Evolutionary conservation across 495 filamentous ascomycete genomes (phyloP), one percentile per base, ranked within the genome.

Genomic region (Gamarada debralockiae): DNA sequence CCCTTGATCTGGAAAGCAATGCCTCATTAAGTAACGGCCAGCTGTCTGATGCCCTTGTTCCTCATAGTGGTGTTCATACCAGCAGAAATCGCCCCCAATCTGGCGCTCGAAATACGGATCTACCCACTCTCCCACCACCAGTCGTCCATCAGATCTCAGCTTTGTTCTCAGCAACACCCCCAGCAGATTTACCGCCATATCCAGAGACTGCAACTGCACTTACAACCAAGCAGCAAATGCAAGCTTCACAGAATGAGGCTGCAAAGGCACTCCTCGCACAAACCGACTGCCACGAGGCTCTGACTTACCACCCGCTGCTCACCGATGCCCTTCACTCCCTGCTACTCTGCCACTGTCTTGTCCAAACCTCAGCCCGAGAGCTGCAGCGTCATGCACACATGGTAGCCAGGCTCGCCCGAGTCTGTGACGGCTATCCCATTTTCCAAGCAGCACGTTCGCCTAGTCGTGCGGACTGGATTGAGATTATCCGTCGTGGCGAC

Each of bases 241-340:
- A 48, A 42, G 40, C 52, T 45, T 57, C 60, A 31, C 68, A 33
- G 59, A 70, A 37, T 25, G 53, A 59, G 47, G 56, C 60, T 22
- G 53, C 52, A 7, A 52, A 63, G 39, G 60, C 60, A 12, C 50
- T 63, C 22, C 43, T 63, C 10, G 65, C 62, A 15, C 71, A 63
- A 36, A 59, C 60, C n/a, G 60, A 63, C 34, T 63, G 60, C 27
- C 60, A 81, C 27, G 87, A 91, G 68, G 76, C 79, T 29, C 72
- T 90, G 3, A 91, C 87, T 14, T 92, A 87, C 63, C 87, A 92
- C 58, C 87, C 87, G 0, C 75, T 92, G 1, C 73, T 91, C 17
- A 83, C 82, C 4, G 87, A 92, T 50, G 83, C 83, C 3, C 75
- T 92, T 1, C 87, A 92, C 65, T 81, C 82, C 20, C 67, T 90